A percentile compares a stretch with the other conserved stretches of the same genome.
phyloP scores from a whole-genome alignment of 2,329 filamentous ascomycete genomes.

The Parastagonospora avenae region DNA sequence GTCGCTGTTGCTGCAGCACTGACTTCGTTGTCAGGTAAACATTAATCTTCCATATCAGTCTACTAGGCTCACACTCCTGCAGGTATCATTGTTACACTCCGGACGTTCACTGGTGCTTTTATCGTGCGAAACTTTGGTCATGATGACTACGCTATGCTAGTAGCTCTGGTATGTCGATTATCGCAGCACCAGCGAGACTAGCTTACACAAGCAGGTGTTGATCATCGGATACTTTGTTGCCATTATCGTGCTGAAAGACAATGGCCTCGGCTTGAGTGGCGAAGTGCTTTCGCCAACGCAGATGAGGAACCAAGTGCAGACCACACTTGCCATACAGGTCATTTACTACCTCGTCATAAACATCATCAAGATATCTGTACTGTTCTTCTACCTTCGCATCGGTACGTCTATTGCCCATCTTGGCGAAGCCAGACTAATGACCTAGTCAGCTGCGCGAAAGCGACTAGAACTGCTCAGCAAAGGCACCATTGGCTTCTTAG shows the following conservation, averaged over 20 bases:
- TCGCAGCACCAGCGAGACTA: neutral
- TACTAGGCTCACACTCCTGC: slow-evolving; percentile 4
- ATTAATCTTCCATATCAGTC: neutral
- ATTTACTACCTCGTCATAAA: slow-evolving; percentile 37
- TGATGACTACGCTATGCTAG: slow-evolving; percentile 38
- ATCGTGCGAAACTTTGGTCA: slow-evolving; percentile 32
- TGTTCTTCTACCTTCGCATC: slow-evolving; percentile 43
- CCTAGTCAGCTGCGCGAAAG: slow-evolving; percentile 24
- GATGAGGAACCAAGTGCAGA: slow-evolving; percentile 26
- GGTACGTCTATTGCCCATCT: slow-evolving; percentile 20
- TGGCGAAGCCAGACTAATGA: neutral
- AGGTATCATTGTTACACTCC: slow-evolving; percentile 34
- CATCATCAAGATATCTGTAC: slow-evolving; percentile 42
- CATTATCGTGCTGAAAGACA: slow-evolving; percentile 23
- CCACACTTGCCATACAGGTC: slow-evolving; percentile 37
- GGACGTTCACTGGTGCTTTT: slow-evolving; percentile 22
- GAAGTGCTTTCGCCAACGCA: slow-evolving; percentile 17
- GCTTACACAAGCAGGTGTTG: slow-evolving; percentile 19
- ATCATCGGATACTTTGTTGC: slow-evolving; percentile 32
- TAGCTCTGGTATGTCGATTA: slow-evolving; percentile 26
- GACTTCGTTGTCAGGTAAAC: slow-evolving; percentile 28
- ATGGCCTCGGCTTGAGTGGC: slow-evolving; percentile 35
- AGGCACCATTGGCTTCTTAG: slow-evolving; percentile 32
- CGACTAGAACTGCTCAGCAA: slow-evolving; percentile 27
- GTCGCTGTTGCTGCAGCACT: slow-evolving; percentile 27